Evolutionary conservation across 345 rosid species (phyloP).

Genomic region (Populus euphratica): DNA sequence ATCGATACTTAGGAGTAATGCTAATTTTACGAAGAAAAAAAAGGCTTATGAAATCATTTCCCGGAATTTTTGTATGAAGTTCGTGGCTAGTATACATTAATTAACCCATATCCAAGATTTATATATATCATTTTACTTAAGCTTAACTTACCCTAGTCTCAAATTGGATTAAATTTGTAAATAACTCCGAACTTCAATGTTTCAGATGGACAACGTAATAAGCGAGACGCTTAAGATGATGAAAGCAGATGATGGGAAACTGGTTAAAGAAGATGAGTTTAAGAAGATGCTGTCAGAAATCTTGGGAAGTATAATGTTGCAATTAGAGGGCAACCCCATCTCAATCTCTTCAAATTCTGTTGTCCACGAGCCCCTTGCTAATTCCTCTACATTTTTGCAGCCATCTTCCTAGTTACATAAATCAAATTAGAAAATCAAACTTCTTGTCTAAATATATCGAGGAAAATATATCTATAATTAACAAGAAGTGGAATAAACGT

Average conservation of each 20-base stretch:
- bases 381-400: constrained; percentile 49
- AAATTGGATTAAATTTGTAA: not conserved
- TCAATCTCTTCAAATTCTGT: constrained; percentile 72
- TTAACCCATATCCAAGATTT: no score
- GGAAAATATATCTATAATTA: not conserved
- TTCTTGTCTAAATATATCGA: not conserved
- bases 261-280: constrained; percentile 79
- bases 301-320: constrained; percentile 79
- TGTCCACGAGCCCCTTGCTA: constrained; percentile 81
- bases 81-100: no score
- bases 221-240: constrained; percentile 54
- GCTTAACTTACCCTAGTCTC: not conserved
- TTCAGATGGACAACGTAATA: constrained; percentile 66
- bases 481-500: not conserved
- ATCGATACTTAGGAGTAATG: not conserved
- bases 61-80: no score
- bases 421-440: not conserved
- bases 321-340: constrained; percentile 68
- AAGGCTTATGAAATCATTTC: no score
- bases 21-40: no score
- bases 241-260: constrained; percentile 67
- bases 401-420: constrained; percentile 20
- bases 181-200: not conserved
- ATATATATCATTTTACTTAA: no score
- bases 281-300: constrained; percentile 65